Base-by-base conservation (phyloP, 2,329 filamentous ascomycete species). In the Cordyceps cateniannulata region DNA sequence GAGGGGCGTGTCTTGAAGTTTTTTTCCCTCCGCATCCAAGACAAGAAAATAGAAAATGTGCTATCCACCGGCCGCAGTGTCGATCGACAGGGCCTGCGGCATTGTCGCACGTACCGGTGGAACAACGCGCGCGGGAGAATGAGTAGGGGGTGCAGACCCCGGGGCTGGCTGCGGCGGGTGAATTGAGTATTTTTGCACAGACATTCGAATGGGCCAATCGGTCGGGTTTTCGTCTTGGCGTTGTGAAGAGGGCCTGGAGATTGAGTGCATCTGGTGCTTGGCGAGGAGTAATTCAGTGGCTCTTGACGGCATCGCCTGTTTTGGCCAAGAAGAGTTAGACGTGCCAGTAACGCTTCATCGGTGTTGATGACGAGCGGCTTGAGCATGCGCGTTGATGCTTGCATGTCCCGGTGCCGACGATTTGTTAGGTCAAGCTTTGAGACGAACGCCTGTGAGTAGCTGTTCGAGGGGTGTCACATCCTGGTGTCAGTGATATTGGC, bases 71-170 rank as follows among this genome's bases (percentile, higher is more conserved):
- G 44, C 38, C 29, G 24, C 44, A 57, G 44, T 57, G 54, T 57
- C 54, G 54, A 57, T 57, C 54, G 44, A 57, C 54, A 57, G 54
- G 54, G 54, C 54, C 42, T 57, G 54, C 54, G 54, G 54, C n/a
- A 29, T 57, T 27, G 54, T 48, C 29, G 52, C 24, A 45, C 40
- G n/a, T 40, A 47, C 14, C 20, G 24, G 54, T 49, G 54, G 54
- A 38, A 57, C 52, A 55, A 9, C n/a, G 52, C 24, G 40, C 52
- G 52, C 40, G 40, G 16, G 53, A 24, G 38, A 32, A 22, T 22
- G 22, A 38, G 25, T 45, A n/a, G 24, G 20, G 38, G 52, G 52
- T 27, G 38, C 24, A 45, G 18, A 32, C 22, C 22, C 12, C 27
- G 8, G 27, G n/a, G 18, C 3, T n/a, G 25, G 18, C 35, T 16